These are phyloP conservation scores for Theileria sp. DNA, from an alignment of 169 alveolate genomes.

Conservation along the genomic window DNA sequence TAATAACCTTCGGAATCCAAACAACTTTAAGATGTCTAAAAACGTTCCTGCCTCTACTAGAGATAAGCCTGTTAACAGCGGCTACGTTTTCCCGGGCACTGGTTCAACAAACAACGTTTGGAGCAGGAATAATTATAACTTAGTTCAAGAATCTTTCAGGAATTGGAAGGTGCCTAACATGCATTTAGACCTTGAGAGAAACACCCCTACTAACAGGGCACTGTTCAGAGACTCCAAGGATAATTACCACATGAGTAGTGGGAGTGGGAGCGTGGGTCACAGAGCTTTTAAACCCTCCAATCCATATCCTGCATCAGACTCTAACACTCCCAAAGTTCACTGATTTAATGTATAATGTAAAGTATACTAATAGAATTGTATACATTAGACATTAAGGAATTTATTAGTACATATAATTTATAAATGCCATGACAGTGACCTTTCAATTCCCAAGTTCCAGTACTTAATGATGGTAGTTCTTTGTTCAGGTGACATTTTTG, in stretches of 20 bases:
- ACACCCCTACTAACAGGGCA: slow-evolving; percentile 3
- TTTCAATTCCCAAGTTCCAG: slow-evolving; percentile 77
- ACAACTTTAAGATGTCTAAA: not conserved
- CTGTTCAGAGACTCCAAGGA: not conserved
- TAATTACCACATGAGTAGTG: slow-evolving; percentile 6
- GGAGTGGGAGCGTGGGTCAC: slow-evolving; percentile 10
- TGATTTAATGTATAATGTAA: not conserved
- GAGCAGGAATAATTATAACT: not conserved
- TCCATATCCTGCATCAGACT: not conserved
- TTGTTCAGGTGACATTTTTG: slow-evolving; percentile 52
- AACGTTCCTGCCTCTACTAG: not conserved
- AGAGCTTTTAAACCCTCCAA: not conserved
- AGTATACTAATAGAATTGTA: not conserved
- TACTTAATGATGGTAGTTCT: slow-evolving; percentile 56
- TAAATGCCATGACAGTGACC: slow-evolving; percentile 55
- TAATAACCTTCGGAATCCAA: not conserved
- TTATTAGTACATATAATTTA: not conserved
- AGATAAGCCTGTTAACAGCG: not conserved
- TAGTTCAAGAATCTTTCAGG: slow-evolving; percentile 1
- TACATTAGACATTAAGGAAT: not conserved
- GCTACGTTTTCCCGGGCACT: not conserved
- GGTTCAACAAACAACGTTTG: not conserved
- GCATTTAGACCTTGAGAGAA: slow-evolving; percentile 1
- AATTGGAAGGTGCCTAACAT: slow-evolving; percentile 12
- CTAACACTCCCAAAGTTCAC: slow-evolving; percentile 2